These are phyloP conservation scores for Aspergillus bridgeri DNA, from an alignment of 495 filamentous ascomycete genomes.

Conservation along the genomic window DNA sequence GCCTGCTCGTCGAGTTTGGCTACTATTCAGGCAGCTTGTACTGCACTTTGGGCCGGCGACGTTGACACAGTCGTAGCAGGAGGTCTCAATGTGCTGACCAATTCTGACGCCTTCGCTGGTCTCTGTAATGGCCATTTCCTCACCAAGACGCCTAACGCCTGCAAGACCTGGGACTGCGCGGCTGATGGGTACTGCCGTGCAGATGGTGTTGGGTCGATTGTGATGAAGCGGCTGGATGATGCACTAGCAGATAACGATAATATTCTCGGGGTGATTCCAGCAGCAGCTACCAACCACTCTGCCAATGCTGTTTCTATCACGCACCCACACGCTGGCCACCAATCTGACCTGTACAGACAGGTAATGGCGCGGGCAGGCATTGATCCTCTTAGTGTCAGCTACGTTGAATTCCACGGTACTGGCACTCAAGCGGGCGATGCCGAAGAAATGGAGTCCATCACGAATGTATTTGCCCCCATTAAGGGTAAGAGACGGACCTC, in stretches of 20 bases:
- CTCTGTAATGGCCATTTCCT: slow-evolving; percentile 82
- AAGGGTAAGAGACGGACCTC: no score
- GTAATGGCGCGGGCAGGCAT: no score
- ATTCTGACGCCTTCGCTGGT: slow-evolving; percentile 81
- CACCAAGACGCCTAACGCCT: slow-evolving; percentile 75
- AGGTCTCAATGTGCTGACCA: slow-evolving; percentile 76
- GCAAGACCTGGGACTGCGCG: slow-evolving; percentile 73
- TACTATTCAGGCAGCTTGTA: slow-evolving; percentile 81
- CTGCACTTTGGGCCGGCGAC: slow-evolving; percentile 73
- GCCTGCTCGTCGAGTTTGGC: slow-evolving; percentile 86
- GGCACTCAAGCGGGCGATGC: slow-evolving; percentile 81
- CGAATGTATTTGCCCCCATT: slow-evolving; percentile 79
- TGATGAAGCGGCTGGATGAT: slow-evolving; percentile 74
- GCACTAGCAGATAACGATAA: slow-evolving; percentile 71
- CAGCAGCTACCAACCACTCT: slow-evolving; percentile 70
- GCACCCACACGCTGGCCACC: slow-evolving; percentile 70
- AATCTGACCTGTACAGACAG: no score
- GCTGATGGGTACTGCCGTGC: slow-evolving; percentile 78
- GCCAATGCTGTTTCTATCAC: slow-evolving; percentile 80
- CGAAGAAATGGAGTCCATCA: slow-evolving; percentile 74
- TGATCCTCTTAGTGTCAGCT: slow-evolving; percentile 70
- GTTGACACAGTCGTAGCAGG: slow-evolving; percentile 84
- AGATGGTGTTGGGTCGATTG: slow-evolving; percentile 66
- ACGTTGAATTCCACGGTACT: slow-evolving; percentile 89
- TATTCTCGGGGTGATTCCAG: slow-evolving; percentile 64